phyloP scores from a whole-genome alignment of 768 basidiomycete species.

The Tylopilus vinaceipallidus region DNA sequence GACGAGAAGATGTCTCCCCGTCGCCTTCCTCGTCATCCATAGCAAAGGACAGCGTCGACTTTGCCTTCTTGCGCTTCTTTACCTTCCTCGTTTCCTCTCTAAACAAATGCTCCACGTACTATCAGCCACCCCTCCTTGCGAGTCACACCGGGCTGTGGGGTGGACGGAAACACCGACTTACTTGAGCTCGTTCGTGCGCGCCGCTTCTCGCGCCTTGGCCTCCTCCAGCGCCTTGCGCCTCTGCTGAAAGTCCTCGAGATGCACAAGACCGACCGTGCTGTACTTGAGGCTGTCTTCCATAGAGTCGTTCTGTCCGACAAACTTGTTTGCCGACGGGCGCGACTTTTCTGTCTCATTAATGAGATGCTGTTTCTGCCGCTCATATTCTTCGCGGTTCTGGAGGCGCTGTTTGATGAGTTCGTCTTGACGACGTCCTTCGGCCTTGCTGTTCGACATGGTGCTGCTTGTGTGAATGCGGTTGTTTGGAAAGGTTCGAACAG shows the following conservation, averaged over 20 bases:
- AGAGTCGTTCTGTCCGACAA: slow-evolving; percentile 91
- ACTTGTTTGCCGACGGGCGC: slow-evolving; percentile 81
- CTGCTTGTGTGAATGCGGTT: slow-evolving; percentile 12
- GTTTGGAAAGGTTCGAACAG: neutral
- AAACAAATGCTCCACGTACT: slow-evolving; percentile 79
- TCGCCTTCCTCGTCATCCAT: slow-evolving; percentile 75
- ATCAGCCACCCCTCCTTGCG: slow-evolving; percentile 53
- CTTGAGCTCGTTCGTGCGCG: slow-evolving; percentile 81
- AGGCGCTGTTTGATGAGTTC: slow-evolving; percentile 81
- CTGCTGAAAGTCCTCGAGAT: slow-evolving; percentile 90
- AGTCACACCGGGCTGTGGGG: slow-evolving; percentile 1
- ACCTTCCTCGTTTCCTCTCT: slow-evolving; percentile 82
- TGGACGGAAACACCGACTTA: slow-evolving; percentile 47
- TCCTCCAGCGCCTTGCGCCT: slow-evolving; percentile 87
- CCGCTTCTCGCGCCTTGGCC: slow-evolving; percentile 86
- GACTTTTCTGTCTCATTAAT: slow-evolving; percentile 91
- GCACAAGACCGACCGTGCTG: slow-evolving; percentile 88
- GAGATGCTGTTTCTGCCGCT: slow-evolving; percentile 76
- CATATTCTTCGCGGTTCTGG: slow-evolving; percentile 77
- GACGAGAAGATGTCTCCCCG: slow-evolving; percentile 37
- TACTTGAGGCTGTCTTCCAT: slow-evolving; percentile 93
- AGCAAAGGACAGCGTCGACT: slow-evolving; percentile 88
- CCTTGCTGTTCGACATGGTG: slow-evolving; percentile 70
- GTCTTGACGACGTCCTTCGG: slow-evolving; percentile 84
- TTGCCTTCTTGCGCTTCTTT: slow-evolving; percentile 93